phyloP scores from a whole-genome alignment of 768 basidiomycete genomes.

The Epithele typhae region DNA sequence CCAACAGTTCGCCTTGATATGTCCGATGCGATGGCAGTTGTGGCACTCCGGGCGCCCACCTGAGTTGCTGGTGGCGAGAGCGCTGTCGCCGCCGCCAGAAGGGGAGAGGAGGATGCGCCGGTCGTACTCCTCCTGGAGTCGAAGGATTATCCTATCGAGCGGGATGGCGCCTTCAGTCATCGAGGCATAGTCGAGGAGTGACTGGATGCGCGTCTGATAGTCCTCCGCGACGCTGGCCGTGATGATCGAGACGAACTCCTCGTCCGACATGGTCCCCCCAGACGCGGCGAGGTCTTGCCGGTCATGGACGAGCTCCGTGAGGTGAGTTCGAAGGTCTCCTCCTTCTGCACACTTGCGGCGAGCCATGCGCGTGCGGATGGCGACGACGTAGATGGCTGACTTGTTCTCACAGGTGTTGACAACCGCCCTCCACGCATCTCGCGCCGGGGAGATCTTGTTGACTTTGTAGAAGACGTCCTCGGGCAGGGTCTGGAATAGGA shows the following conservation, averaged over 20 bases:
- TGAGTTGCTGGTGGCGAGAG: background rate
- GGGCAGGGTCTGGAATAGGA: slow-evolving; percentile 1
- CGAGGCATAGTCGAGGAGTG: background rate
- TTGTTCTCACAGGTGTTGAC: background rate
- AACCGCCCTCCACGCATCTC: background rate
- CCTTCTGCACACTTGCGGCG: background rate
- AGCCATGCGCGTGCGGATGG: background rate
- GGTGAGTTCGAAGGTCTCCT: background rate
- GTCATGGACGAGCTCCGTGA: background rate
- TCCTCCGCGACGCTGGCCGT: background rate
- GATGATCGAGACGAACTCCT: slow-evolving; percentile 1
- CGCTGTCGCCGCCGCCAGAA: background rate
- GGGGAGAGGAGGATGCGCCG: background rate
- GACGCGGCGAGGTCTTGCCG: slow-evolving; percentile 1
- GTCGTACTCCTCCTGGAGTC: slow-evolving; percentile 1
- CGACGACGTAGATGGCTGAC: slow-evolving; percentile 1
- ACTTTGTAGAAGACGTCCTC: slow-evolving; percentile 2
- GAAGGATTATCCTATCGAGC: background rate
- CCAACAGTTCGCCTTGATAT: slow-evolving; percentile 5
- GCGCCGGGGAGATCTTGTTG: background rate
- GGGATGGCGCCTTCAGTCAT: background rate
- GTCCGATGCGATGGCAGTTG: slow-evolving; percentile 2
- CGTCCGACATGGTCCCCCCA: background rate
- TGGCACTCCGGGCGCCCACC: background rate
- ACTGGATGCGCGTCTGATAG: background rate